Base-by-base conservation (phyloP, 1,284 basidiomycete genomes). In the Leccinum griseonigrum region DNA sequence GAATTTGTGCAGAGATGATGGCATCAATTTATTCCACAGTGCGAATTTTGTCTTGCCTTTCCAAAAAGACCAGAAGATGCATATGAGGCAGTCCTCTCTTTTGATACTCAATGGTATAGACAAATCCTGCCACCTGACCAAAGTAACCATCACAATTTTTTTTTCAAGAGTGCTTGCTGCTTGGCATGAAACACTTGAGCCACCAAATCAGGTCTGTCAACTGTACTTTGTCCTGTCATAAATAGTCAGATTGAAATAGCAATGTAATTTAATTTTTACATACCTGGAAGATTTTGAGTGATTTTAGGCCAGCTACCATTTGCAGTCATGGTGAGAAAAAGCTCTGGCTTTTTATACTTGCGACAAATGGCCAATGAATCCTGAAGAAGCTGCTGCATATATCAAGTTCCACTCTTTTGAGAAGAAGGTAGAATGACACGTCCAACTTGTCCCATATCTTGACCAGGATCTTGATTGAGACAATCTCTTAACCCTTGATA, bases 401-500 rank as follows among this genome's bases (percentile, higher is more conserved):
- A n/a, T 11, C 9, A 16, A 43, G 40, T 18, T 8, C 16, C 2
- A 16, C 40, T 16, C n/a, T 43, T 43, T 1, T 43, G 40, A 43
- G 16, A 16, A 43, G 40, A 43, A 8, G 40, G 16, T 7, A 43
- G 1, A 43, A 43, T 43, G n/a, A 43, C 40, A 7, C 4, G 16
- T 6, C 16, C 16, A 16, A 43, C 40, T 43, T 43, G 16, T 13
- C 6, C 16, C 40, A 43, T 43, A 3, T 43, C 40, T 50, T 43
- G 43, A 46, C 43, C 1, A 46, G 16, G 43, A n/a, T n/a, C 2
- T n/a, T 40, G 38, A 13, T 40, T 0, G 0, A 48, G 4, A 22
- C 1, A 2, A 53, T 70, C 65, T 1, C 18, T 9, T 0, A 70
- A 14, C 0, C 60, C 63, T 29, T 54, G 13, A 54, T 68, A 71